These are phyloP conservation scores for Hortiboletus flavorubellus DNA, from an alignment of 768 basidiomycete genomes.

Conservation along the genomic window DNA sequence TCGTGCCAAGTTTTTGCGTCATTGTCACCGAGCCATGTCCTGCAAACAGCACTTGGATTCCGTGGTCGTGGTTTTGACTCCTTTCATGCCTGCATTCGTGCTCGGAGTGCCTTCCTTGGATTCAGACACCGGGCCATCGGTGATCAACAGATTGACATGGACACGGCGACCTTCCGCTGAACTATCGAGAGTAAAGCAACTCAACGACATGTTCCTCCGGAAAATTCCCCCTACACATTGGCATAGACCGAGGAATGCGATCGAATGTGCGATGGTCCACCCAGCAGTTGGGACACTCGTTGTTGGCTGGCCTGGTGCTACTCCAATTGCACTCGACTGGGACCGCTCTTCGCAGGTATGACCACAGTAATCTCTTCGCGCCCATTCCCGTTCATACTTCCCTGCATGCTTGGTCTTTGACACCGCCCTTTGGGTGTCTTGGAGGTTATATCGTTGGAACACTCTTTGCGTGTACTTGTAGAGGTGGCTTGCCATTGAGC, in stretches of 20 bases:
- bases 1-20: not conserved
- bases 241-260: conserved; percentile 54
- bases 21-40: conserved; percentile 24
- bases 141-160: conserved; percentile 65
- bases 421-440: conserved; percentile 69
- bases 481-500: conserved; percentile 39
- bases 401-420: conserved; percentile 18
- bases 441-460: conserved; percentile 64
- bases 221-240: conserved; percentile 3
- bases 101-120: conserved; percentile 58
- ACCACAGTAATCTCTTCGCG: conserved; percentile 4
- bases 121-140: conserved; percentile 36
- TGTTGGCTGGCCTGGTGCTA: conserved; percentile 74
- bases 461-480: conserved; percentile 49
- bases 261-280: conserved; percentile 78
- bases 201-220: not conserved
- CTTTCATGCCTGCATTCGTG: conserved; percentile 67
- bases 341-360: conserved; percentile 95
- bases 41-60: conserved; percentile 66
- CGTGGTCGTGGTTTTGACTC: conserved; percentile 60
- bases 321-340: conserved; percentile 94
- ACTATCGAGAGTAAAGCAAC: conserved; percentile 58
- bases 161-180: conserved; percentile 72
- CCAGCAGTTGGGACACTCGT: conserved; percentile 68
- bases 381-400: not conserved